Percentiles rank a stretch among this genome's conserved stretches.
These are phyloP conservation scores for Picocystis sp. DNA, from an alignment of 163 green algal genomes.

Conservation along the genomic window DNA sequence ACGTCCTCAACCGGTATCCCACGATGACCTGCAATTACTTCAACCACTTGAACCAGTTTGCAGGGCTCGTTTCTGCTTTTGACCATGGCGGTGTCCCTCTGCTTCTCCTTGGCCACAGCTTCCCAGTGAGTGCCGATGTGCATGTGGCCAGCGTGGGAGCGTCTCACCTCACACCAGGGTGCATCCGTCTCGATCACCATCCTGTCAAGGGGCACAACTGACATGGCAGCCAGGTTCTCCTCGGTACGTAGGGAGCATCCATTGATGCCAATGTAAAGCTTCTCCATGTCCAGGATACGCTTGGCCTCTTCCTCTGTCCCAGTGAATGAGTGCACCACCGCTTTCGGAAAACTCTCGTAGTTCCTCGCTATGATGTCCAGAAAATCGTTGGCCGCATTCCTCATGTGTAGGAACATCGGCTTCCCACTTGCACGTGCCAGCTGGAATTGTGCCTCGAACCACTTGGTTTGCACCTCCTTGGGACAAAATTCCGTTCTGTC, in stretches of 20 bases:
- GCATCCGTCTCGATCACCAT: conserved; percentile 71
- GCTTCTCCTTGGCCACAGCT: conserved; percentile 59
- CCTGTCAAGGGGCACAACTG: conserved; percentile 38
- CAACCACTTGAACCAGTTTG: conserved; percentile 46
- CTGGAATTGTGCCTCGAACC: conserved; percentile 38
- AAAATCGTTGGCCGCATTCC: conserved; percentile 52
- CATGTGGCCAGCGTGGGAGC: conserved; percentile 33
- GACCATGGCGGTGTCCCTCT: conserved; percentile 30
- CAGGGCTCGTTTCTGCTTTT: conserved; percentile 76
- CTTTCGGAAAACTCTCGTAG: conserved; percentile 5
- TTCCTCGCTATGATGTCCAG: conserved; percentile 36
- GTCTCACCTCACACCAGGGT: conserved; percentile 56
- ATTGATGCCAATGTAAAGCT: conserved; percentile 66
- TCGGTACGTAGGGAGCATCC: conserved; percentile 71
- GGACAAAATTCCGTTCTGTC: conserved; percentile 53
- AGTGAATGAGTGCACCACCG: conserved; percentile 80
- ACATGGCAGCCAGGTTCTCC: conserved; percentile 51
- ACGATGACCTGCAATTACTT: conserved; percentile 40
- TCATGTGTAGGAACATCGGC: conserved; percentile 79
- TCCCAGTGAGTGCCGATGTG: conserved; percentile 3
- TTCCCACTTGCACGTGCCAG: conserved; percentile 34
- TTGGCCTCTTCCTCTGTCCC: conserved; percentile 41
- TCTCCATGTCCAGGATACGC: conserved; percentile 28
- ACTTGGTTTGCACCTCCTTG: conserved; percentile 30
- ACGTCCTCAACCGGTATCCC: conserved; percentile 4